Base-by-base conservation (phyloP, 805 yeast genomes). In the Ogataea minuta region DNA sequence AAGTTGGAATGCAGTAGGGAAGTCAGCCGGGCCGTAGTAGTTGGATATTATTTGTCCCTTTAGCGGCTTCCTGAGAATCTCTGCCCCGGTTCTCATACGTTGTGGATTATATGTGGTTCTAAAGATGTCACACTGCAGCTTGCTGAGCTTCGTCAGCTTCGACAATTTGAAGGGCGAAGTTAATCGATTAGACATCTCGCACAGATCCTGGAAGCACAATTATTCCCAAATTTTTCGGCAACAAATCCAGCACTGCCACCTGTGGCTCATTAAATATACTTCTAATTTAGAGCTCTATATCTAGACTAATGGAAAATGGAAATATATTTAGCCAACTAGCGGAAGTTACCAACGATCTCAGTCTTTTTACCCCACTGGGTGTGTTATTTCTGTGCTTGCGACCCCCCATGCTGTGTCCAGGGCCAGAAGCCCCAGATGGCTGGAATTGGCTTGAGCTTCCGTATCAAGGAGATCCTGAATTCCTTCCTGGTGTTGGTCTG, bases 11-110 rank as follows among this genome's bases (percentile, higher is more conserved):
- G 80, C 79, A 9, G 77, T 78, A 23, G 87, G 77, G 54, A 82
- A 73, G 42, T 81, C 77, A 24, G 80, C 75, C 50, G 84, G 80
- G 17, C 95, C 95, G 52, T 87, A 87, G 60, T 85, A 87, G 35
- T 71, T 65, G 16, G 79, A 76, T 24, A 84, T 59, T n/a, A 79
- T 66, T 14, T 84, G 84, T 15, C 96, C 96, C 56, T 73, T 77
- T 46, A 87, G 69, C 32, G 85, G 81, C 36, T 76, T 72, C 21
- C 81, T 68, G 46, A 87, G 68, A 27, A 83, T 72, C 59, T 84
- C 82, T 33, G 85, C 66, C 29, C 95, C 95, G 11, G 85, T 84
- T 60, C 95, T 77, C 31, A 62, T 62, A 28, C 69, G 66, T 7
- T 67, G 62, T 19, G 95, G 93, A 56, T 84, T 85, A 65, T 75